A percentile compares a stretch with the other conserved stretches of the same genome.
Evolutionary conservation across 257 asterid genomes (phyloP).

Genomic region (Solanum appendiculatum): DNA sequence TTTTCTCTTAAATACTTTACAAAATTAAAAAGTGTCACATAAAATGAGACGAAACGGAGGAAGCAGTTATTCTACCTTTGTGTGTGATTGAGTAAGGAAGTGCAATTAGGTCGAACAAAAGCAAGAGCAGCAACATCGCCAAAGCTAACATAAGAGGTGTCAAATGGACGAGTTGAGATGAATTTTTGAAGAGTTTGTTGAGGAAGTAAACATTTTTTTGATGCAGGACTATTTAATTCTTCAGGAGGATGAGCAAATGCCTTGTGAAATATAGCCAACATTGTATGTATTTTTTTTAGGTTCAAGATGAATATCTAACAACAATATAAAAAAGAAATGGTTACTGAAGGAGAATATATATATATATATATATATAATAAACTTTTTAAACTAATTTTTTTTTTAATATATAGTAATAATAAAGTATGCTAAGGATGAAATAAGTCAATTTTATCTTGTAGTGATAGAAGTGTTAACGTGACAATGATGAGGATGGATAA

Average conservation of each 20-base stretch:
- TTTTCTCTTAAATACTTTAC: too few relatives aligned
- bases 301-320: background rate
- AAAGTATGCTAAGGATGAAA: background rate
- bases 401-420: background rate
- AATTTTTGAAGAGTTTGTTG: conserved; percentile 45
- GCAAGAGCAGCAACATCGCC: conserved; percentile 74
- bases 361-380: background rate
- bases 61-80: conserved; percentile 16
- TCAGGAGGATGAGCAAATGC: conserved; percentile 76
- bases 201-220: conserved; percentile 47
- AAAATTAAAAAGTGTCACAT: background rate
- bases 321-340: background rate
- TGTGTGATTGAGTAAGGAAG: conserved; percentile 10
- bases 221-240: conserved; percentile 71
- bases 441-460: background rate
- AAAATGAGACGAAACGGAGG: too few relatives aligned
- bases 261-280: conserved; percentile 78
- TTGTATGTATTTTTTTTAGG: background rate
- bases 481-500: conserved; percentile 6
- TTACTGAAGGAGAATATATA: background rate
- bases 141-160: conserved; percentile 40
- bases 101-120: conserved; percentile 22
- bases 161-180: conserved; percentile 23
- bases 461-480: background rate
- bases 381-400: background rate